Base-by-base conservation (phyloP, 1,139 yeast genomes). In the Lodderomyces oxycetoniae region DNA sequence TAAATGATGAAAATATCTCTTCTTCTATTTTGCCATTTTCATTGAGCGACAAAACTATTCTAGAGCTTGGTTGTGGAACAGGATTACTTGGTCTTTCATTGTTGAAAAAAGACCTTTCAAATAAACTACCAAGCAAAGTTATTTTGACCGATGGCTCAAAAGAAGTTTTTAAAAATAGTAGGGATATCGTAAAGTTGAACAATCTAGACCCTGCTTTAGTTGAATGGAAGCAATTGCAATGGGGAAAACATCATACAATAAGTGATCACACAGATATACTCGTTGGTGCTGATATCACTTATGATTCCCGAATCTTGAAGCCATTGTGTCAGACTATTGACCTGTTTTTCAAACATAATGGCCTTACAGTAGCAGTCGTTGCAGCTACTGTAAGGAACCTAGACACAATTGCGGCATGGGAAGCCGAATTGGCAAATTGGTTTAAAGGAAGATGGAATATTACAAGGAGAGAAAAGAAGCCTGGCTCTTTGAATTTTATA, bases 1-100 rank as follows among this genome's bases (percentile, higher is more conserved):
- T 84, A 26, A 44, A 58, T 21, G 36, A 23, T 30, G 32, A 27
- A 11, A 9, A 20, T 2, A 9, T 22, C 8, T n/a, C 20, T 15
- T 8, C 12, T 4, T 12, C 10, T 8, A 5, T 13, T 4, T 20
- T 34, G 4, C 39, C 42, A 3, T 39, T 35, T 13, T 33, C 48
- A 23, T 37, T 49, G 28, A 28, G 17, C 4, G 44, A 46, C 5
- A 49, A 55, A 24, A 50, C 50, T 0, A 54, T 84, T 0, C 52
- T 87, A 17, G 97, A 89, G 49, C 57, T 89, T 19, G 97, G 97
- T 0, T 75, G 93, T 15, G 97, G 97, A 0, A 87, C 97, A 0
- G 96, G 96, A 0, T 58, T 89, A n/a, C 81, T 84, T 1, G 79
- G 94, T 10, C 50, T 86, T 13, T 59, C 82, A 1, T 46, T 79